Base-by-base conservation (phyloP, 2,329 filamentous ascomycete genomes). In the Ceratocystis cubensis region DNA sequence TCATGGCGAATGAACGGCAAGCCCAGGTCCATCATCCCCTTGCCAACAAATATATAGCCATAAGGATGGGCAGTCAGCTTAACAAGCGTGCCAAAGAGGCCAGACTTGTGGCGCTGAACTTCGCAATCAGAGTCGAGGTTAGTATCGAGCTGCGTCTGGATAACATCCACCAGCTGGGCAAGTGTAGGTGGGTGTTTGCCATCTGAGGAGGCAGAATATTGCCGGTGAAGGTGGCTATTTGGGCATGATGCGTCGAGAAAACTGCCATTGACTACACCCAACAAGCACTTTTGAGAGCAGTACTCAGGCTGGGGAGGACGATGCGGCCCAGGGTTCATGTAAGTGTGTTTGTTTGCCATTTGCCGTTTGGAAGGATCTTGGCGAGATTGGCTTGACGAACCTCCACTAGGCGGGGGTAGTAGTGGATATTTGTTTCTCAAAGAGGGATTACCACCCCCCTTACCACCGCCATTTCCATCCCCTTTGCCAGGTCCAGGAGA, bases 11-110 rank as follows among this genome's bases (percentile, higher is more conserved):
- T 25, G 41, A 28, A 25, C n/a, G 4, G 17, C n/a, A 44, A 13
- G 61, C 20, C n/a, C 8, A 25, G 15, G 15, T 63, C 33, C 5
- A 45, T 41, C 61, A 15, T 20, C 33, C 28, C 61, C 61, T 63
- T 63, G 17, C 28, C 61, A 28, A 63, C 61, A 46, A 63, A 20
- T 63, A 41, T 63, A 28, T 63, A 63, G 28, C 41, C 33, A 28
- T 63, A 25, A 45, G 61, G 61, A 13, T 46, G 41, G 22, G n/a
- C 61, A 10, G 61, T 63, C 5, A 63, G n/a, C n/a, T 63, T 63
- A n/a, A 63, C 22, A 8, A 63, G 37, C 1, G 2, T 22, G 61
- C 33, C 61, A 20, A 63, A n/a, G 13, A 22, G n/a, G n/a, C 61
- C 61, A 46, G 10, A 10, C 20, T 44, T 48, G 15, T 61, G 17